phyloP scores from a whole-genome alignment of 2,329 filamentous ascomycete genomes.

The Tolypocladium ovalisporum region DNA sequence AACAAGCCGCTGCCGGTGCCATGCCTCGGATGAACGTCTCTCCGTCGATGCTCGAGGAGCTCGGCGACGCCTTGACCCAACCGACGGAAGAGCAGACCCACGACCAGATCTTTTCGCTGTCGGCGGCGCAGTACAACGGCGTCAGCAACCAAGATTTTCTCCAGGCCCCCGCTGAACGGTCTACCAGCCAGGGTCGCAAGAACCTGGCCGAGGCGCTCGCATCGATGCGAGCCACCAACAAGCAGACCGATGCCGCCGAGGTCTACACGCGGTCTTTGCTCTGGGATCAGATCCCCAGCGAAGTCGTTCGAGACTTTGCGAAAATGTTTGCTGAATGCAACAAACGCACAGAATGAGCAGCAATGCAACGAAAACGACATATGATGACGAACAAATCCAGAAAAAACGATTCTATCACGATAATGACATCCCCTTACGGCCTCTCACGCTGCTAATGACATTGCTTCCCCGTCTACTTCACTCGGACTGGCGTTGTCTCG shows the following conservation, averaged over 20 bases:
- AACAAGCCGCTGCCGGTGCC: slow-evolving; percentile 27
- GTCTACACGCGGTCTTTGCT: slow-evolving; percentile 88
- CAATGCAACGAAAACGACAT: slow-evolving; percentile 31
- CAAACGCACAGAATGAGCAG: slow-evolving; percentile 31
- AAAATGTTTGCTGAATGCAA: slow-evolving; percentile 77
- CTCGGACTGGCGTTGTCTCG: background rate
- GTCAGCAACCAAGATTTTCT: slow-evolving; percentile 58
- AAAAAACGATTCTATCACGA: slow-evolving; percentile 22
- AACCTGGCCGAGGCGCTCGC: slow-evolving; percentile 74
- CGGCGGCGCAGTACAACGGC: slow-evolving; percentile 78
- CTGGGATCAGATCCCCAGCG: slow-evolving; percentile 86
- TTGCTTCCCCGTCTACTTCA: slow-evolving; percentile 8
- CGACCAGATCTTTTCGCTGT: slow-evolving; percentile 79
- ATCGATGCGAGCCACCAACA: slow-evolving; percentile 60
- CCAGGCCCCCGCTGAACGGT: slow-evolving; percentile 40
- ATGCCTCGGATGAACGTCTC: slow-evolving; percentile 35
- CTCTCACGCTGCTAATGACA: slow-evolving; percentile 18
- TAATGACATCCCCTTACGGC: slow-evolving; percentile 17
- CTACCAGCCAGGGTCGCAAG: slow-evolving; percentile 53
- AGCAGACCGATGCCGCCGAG: slow-evolving; percentile 63
- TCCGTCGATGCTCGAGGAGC: slow-evolving; percentile 52
- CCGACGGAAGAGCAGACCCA: slow-evolving; percentile 78
- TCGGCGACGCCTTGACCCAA: slow-evolving; percentile 58
- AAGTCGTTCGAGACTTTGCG: slow-evolving; percentile 87
- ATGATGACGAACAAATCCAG: slow-evolving; percentile 26